A percentile compares a stretch with the other conserved stretches of the same genome.
Conservation (phyloP, 805 yeast genomes). For the Clavispora fructus region DNA sequence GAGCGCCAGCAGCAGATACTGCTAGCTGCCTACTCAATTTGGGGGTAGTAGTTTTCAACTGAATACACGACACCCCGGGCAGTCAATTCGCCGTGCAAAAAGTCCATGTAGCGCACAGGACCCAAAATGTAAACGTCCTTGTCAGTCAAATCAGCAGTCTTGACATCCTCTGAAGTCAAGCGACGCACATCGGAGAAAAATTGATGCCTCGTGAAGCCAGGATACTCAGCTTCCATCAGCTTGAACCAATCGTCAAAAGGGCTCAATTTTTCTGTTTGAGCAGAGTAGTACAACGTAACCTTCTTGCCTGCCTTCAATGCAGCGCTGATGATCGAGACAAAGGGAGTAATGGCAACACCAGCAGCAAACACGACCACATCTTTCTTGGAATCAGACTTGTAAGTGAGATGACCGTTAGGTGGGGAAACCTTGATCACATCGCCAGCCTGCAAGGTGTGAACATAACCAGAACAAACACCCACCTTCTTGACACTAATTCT, state of each 20-base stretch:
- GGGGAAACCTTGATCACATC: conserved; percentile 47
- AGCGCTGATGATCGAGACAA: conserved; percentile 46
- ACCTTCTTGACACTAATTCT: conserved; percentile 55
- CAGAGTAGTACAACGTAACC: conserved; percentile 33
- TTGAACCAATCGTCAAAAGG: conserved; percentile 22
- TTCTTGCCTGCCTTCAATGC: conserved; percentile 26
- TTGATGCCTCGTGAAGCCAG: conserved; percentile 17
- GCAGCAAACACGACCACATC: conserved; percentile 44
- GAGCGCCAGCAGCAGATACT: too few species aligned
- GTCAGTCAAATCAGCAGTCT: conserved; percentile 10
- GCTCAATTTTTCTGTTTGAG: conserved; percentile 14
- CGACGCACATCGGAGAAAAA: conserved; percentile 13
- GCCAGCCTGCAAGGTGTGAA: conserved; percentile 47
- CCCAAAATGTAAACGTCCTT: conserved; percentile 30
- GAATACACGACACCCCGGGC: neutral
- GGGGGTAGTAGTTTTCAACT: neutral
- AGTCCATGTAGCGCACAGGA: conserved; percentile 28
- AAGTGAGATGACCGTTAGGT: conserved; percentile 53
- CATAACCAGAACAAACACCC: conserved; percentile 48
- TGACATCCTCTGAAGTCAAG: conserved; percentile 19
- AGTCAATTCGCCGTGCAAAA: conserved; percentile 19
- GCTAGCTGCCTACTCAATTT: neutral
- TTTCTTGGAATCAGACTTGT: conserved; percentile 23
- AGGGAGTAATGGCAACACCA: conserved; percentile 68
- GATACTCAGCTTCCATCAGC: conserved; percentile 11